Evolutionary conservation across 2,329 filamentous ascomycete genomes (phyloP), one percentile per base, ranked within the genome.

Genomic region (Alternaria dauci): DNA sequence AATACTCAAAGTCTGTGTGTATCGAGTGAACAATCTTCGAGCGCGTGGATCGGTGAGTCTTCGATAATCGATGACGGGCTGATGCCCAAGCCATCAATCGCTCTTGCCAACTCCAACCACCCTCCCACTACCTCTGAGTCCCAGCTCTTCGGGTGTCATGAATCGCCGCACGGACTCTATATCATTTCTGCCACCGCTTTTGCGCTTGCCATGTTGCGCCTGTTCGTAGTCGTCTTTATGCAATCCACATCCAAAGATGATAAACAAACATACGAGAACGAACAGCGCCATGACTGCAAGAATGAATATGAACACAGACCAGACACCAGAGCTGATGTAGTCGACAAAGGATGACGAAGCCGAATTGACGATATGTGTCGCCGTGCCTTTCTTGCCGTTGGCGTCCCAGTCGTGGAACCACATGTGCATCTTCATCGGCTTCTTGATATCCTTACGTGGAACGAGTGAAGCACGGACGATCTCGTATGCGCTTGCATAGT

Each of bases 81-180:
- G 18, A 48, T 34, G 30, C 18, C 30, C 38, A 14, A 14, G 14
- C 14, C 5, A 32, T 70, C 56, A 77, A 69, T 77, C 75, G 62
- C 69, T 75, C 62, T 77, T 77, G 46, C 70, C 74, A 28, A 75
- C 63, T 14, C 73, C 75, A 8, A 76, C 70, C 20, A 76, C 70
- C 52, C 53, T 73, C 26, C 66, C 71, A 26, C 66, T 61, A 30
- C 63, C 60, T 51, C 66, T 57, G n/a, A 75, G 44, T 20, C 70
- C 72, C 53, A 76, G 48, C 55, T 76, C 72, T 28, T 74, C 69
- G 8, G 70, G 61, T 34, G 67, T 75, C 66, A 62, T 61, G 50
- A 75, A 74, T 28, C 58, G 58, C 20, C 65, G 69, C 39, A 59
- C 68, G 20, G 61, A 65, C 56, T 73, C 71, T 6, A 73, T 44